phyloP scores from a whole-genome alignment of 2,329 filamentous ascomycete species.

The Ascochyta fabae region DNA sequence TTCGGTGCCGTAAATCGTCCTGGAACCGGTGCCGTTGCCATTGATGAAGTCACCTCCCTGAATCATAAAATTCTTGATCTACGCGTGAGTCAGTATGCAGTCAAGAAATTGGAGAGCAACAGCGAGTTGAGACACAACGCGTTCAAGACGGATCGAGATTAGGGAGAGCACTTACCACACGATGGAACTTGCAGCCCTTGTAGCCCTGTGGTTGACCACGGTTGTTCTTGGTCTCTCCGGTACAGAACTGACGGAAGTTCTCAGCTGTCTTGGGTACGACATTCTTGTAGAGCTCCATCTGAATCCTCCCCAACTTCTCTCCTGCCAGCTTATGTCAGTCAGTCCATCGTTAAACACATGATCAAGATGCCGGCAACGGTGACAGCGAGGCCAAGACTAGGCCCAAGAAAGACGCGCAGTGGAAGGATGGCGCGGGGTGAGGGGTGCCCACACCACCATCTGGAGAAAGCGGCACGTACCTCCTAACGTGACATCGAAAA shows the following conservation, averaged over 20 bases:
- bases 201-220: slow-evolving; percentile 85
- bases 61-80: slow-evolving; percentile 98
- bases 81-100: slow-evolving; percentile 14
- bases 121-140: background rate
- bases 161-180: slow-evolving; percentile 71
- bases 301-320: slow-evolving; percentile 47
- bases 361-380: slow-evolving; percentile 7
- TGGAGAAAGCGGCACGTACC: slow-evolving; percentile 58
- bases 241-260: slow-evolving; percentile 97
- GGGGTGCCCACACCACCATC: slow-evolving; percentile 17
- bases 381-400: slow-evolving; percentile 11
- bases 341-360: slow-evolving; percentile 3
- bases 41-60: slow-evolving; percentile 96
- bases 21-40: slow-evolving; percentile 87
- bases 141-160: background rate
- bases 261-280: slow-evolving; percentile 87
- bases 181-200: slow-evolving; percentile 93
- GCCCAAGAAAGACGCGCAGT: slow-evolving; percentile 13
- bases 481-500: slow-evolving; percentile 81
- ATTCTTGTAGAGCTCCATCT: slow-evolving; percentile 77
- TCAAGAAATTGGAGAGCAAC: background rate
- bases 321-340: slow-evolving; percentile 38
- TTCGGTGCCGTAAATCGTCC: slow-evolving; percentile 84
- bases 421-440: slow-evolving; percentile 17
- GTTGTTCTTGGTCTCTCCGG: slow-evolving; percentile 83